phyloP scores from a whole-genome alignment of 2,329 filamentous ascomycete species.

The Colletotrichum camelliae region DNA sequence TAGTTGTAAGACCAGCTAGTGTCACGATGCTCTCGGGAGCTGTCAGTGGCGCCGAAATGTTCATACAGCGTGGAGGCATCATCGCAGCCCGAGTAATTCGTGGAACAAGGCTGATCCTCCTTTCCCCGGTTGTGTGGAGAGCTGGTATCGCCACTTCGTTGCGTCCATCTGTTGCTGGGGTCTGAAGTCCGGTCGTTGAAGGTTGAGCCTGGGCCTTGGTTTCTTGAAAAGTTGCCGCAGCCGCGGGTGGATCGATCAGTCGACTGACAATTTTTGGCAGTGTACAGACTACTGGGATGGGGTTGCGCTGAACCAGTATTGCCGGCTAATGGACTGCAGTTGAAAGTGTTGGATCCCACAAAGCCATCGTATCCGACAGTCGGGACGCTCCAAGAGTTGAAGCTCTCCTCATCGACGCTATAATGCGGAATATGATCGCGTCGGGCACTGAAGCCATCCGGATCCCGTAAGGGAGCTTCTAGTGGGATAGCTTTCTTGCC shows the following conservation, averaged over 20 bases:
- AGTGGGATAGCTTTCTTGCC: conserved; percentile 16
- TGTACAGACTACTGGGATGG: neutral
- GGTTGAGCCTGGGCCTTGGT: too few species aligned
- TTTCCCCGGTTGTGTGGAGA: neutral
- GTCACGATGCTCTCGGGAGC: neutral
- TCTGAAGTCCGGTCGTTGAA: neutral
- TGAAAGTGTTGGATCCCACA: neutral
- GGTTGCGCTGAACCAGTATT: neutral
- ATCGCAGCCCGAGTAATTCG: neutral
- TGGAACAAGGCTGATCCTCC: neutral
- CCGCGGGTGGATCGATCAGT: neutral
- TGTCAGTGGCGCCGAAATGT: neutral
- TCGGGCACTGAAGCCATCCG: conserved; percentile 5
- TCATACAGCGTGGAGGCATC: neutral
- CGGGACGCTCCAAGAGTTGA: conserved; percentile 11
- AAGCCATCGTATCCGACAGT: neutral
- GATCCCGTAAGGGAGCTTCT: conserved; percentile 3
- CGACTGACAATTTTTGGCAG: neutral
- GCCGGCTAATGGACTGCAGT: neutral
- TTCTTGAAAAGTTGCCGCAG: neutral
- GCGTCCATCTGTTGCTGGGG: neutral
- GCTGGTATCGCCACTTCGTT: neutral
- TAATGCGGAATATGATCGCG: neutral
- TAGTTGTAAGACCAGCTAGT: neutral
- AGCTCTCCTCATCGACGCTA: conserved; percentile 10